These are phyloP conservation scores for Breviolum minutum DNA, from an alignment of 73 alveolate species.

Conservation along the genomic window DNA sequence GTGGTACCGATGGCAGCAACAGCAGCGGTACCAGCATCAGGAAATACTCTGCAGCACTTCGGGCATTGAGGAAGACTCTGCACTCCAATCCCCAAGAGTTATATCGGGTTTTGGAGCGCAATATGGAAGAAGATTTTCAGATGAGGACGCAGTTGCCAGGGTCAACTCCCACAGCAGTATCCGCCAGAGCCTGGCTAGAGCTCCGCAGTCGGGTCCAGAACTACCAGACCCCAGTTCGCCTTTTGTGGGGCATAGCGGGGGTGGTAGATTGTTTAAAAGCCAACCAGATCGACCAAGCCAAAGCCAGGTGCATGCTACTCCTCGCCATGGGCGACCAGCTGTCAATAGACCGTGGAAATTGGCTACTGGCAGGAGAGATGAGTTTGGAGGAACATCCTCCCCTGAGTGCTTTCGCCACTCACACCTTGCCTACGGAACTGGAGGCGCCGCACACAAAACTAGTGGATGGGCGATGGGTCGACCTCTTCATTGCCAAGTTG, in stretches of 20 bases:
- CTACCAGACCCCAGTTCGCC: neutral
- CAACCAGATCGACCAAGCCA: neutral
- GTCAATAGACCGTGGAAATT: neutral
- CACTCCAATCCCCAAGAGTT: neutral
- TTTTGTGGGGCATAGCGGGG: neutral
- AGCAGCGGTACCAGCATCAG: no score
- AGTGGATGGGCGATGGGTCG: neutral
- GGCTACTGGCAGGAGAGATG: neutral
- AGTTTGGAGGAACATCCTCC: neutral
- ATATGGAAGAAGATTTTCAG: neutral
- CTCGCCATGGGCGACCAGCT: neutral
- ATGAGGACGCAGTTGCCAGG: neutral
- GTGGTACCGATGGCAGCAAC: no score
- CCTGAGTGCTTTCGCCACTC: neutral
- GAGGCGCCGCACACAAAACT: neutral
- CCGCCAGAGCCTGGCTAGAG: slow-evolving; percentile 1
- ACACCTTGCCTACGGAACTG: neutral
- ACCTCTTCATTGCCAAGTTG: neutral
- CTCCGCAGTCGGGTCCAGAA: neutral
- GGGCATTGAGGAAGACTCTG: neutral
- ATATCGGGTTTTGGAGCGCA: neutral
- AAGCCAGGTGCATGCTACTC: neutral
- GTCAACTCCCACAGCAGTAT: neutral
- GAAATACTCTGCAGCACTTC: neutral
- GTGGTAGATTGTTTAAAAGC: neutral